Conservation (phyloP, 768 basidiomycete species). For the Collybia sp. region DNA sequence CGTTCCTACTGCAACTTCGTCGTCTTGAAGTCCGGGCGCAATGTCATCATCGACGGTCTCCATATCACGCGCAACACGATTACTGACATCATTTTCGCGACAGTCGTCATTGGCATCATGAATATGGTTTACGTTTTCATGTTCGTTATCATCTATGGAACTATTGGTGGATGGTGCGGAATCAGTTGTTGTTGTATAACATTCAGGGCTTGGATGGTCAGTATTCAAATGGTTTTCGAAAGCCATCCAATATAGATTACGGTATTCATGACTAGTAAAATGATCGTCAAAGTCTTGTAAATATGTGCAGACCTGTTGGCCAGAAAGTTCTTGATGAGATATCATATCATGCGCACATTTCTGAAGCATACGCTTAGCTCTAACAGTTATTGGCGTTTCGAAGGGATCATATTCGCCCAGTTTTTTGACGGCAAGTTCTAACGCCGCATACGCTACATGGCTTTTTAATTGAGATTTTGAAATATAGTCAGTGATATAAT, state of each 20-base stretch:
- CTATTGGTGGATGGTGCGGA: background rate
- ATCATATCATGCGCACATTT: conserved; percentile 32
- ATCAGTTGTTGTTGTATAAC: too few relatives aligned
- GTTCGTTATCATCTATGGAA: background rate
- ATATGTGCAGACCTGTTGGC: conserved; percentile 30
- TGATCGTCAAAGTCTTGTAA: conserved; percentile 28
- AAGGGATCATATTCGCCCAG: conserved; percentile 14
- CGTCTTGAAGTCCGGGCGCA: too few relatives aligned
- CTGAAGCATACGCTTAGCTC: conserved; percentile 27
- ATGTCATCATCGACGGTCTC: too few relatives aligned
- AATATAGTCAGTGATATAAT: conserved; percentile 47
- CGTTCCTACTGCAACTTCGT: too few relatives aligned
- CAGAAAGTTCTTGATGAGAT: conserved; percentile 32
- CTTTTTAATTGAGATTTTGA: conserved; percentile 36
- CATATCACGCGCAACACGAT: too few relatives aligned
- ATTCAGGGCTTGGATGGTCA: conserved; percentile 17
- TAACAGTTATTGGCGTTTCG: conserved; percentile 9
- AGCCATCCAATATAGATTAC: conserved; percentile 26
- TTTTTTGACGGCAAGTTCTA: conserved; percentile 28
- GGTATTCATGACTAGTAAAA: conserved; percentile 30
- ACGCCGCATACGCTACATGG: conserved; percentile 33
- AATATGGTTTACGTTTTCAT: background rate
- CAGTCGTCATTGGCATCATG: too few relatives aligned
- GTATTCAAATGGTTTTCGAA: conserved; percentile 22
- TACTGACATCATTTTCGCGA: conserved; percentile 1